Base-by-base conservation (phyloP, 768 basidiomycete species). In the Zangia roseola region DNA sequence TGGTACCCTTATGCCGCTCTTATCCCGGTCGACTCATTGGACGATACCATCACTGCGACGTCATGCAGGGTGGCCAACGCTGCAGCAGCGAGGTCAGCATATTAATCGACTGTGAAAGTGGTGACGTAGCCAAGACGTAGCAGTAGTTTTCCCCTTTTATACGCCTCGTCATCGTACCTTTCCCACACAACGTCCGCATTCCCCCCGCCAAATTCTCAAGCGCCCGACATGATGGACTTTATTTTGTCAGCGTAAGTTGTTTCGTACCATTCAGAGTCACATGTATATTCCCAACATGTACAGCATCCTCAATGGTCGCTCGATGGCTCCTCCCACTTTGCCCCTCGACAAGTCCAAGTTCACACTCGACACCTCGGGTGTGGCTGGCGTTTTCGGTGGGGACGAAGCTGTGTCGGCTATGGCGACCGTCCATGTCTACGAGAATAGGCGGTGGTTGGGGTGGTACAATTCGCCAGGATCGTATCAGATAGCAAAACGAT, bases 381-480 rank as follows among this genome's bases (percentile, higher is more conserved):
- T 73, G 8, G 70, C 69, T 1, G 70, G 71, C 13, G 62, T 72
- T 41, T 62, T 71, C 26, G 70, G 70, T 25, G 70, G 70, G 10
- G 70, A 71, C 12, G 70, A 71, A 33, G 70, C 70, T 7, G 59
- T 73, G 6, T 62, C 71, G 1, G 68, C 71, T 19, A 71, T 73
- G 66, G 62, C 64, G 1, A 69, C 69, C 2, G 62, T 73, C 13
- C 71, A 71, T 40, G 49, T 73, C 16, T 68, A 62, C 45, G 56
- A 61, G 43, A 59, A 61, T 8, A 63, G 68, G 39, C 62, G 53
- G 23, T 71, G 61, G 65, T 33, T 73, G 13, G 70, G 70, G 6
- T 73, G 69, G 66, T 73, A 71, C 33, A 71, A 73, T 33, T 55
- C 71, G 10, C 70, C 70, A 3, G 70, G 70, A 13, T 68, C 70